Percentiles rank a stretch among this genome's conserved stretches.
Evolutionary conservation across 2,329 filamentous ascomycete species (phyloP).

Genomic region (Leptographium procerum): DNA sequence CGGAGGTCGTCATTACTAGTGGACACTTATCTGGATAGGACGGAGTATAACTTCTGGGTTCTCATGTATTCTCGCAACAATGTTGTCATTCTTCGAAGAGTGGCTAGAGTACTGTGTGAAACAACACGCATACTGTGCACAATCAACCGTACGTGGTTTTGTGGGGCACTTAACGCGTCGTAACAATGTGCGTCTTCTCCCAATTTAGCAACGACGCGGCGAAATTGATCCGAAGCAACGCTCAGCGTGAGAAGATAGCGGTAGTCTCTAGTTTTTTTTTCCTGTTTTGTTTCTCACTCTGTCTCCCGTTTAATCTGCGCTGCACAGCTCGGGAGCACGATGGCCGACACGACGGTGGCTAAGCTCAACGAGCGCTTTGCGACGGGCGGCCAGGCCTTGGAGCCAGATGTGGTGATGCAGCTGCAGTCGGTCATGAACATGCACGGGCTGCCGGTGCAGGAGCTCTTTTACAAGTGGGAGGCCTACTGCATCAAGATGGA

Average conservation of each 20-base stretch:
- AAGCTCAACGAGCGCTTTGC: slow-evolving; percentile 43
- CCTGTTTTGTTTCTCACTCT: background rate
- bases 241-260: no score
- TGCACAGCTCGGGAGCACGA: slow-evolving; percentile 9
- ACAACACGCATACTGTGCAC: background rate
- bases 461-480: slow-evolving; percentile 98
- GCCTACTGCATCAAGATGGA: slow-evolving; percentile 95
- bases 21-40: background rate
- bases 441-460: slow-evolving; percentile 69
- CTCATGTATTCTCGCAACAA: no score
- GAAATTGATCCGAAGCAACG: no score
- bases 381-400: slow-evolving; percentile 45
- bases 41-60: background rate
- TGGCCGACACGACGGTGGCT: slow-evolving; percentile 27
- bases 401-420: slow-evolving; percentile 68
- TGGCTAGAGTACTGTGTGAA: background rate
- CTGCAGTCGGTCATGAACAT: slow-evolving; percentile 77
- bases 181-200: background rate
- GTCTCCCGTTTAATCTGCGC: no score
- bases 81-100: no score
- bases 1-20: background rate
- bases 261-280: background rate
- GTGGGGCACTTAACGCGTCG: slow-evolving; percentile 1
- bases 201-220: background rate
- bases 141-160: background rate